Evolutionary conservation across 179 eudicot genomes (phyloP).

Genomic region (Sideroxylon spinosum): DNA sequence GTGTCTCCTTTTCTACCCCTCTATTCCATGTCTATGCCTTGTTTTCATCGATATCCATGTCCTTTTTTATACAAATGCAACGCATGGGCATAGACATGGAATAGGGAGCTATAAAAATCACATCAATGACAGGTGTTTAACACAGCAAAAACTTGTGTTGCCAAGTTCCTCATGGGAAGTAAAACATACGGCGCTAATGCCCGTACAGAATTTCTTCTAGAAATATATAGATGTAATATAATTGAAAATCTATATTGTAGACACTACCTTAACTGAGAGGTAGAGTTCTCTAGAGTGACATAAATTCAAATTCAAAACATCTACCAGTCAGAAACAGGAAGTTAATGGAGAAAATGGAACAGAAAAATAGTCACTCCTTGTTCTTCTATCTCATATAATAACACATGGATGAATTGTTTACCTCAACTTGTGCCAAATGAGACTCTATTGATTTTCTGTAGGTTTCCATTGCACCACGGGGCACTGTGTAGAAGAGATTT

Average conservation of each 20-base stretch:
- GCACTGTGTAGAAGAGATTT: conserved; percentile 66
- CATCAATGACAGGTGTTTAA: not conserved
- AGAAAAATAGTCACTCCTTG: not conserved
- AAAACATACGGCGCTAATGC: not conserved
- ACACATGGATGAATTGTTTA: conserved; percentile 21
- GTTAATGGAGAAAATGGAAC: not conserved
- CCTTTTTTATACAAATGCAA: not conserved
- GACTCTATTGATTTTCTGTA: conserved; percentile 71
- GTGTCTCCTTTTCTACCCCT: not conserved
- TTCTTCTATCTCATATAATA: not conserved
- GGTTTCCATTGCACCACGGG: conserved; percentile 67
- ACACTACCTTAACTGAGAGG: not conserved
- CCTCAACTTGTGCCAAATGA: conserved; percentile 54
- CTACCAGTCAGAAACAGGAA: not conserved
- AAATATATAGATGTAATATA: not conserved
- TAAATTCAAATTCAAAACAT: not conserved
- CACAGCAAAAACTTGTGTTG: not conserved
- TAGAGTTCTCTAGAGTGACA: not conserved
- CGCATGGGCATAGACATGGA: not conserved
- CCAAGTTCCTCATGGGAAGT: conserved; percentile 4
- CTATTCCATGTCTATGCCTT: not conserved
- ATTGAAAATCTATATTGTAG: not conserved
- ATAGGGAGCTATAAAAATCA: not conserved
- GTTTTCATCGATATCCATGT: no score
- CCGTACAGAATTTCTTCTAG: no score